Evolutionary conservation across 441 rosid species (phyloP).

Genomic region (Gossypium lobatum): DNA sequence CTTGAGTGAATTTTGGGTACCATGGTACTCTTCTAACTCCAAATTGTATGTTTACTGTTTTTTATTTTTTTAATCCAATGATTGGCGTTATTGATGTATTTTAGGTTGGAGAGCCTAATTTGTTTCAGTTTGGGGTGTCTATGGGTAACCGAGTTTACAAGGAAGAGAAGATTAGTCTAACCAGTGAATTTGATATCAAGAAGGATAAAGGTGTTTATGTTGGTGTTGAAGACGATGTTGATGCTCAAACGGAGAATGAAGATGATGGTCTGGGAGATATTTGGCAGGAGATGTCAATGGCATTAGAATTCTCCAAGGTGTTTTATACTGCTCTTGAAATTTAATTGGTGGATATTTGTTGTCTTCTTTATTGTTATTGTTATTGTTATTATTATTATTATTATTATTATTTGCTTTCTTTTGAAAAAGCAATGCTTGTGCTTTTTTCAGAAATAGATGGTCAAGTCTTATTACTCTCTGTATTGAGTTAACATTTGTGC

Average conservation of each 20-base stretch:
- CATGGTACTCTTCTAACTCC: not conserved
- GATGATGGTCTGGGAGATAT: constrained; percentile 81
- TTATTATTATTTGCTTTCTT: not conserved
- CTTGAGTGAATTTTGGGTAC: not conserved
- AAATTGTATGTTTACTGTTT: not conserved
- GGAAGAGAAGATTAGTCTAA: constrained; percentile 13
- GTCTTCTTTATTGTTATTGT: not conserved
- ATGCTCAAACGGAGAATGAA: constrained; percentile 27
- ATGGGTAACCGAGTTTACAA: constrained; percentile 11
- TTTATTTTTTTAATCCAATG: not conserved
- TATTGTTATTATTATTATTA: not conserved
- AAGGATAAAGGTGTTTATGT: constrained; percentile 60
- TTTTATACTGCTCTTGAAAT: not conserved
- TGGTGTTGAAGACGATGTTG: constrained; percentile 49
- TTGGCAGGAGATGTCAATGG: constrained; percentile 80
- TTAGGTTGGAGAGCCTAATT: not conserved
- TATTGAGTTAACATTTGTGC: not conserved
- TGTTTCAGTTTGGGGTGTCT: not conserved
- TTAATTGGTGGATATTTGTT: not conserved
- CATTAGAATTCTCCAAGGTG: constrained; percentile 73
- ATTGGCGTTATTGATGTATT: constrained; percentile 11
- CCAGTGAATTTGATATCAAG: constrained; percentile 22
- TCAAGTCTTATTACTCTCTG: not conserved
- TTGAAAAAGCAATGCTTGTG: not conserved
- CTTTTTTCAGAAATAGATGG: not conserved